phyloP scores from a whole-genome alignment of 2,329 filamentous ascomycete species.

The Botrytis fabae region DNA sequence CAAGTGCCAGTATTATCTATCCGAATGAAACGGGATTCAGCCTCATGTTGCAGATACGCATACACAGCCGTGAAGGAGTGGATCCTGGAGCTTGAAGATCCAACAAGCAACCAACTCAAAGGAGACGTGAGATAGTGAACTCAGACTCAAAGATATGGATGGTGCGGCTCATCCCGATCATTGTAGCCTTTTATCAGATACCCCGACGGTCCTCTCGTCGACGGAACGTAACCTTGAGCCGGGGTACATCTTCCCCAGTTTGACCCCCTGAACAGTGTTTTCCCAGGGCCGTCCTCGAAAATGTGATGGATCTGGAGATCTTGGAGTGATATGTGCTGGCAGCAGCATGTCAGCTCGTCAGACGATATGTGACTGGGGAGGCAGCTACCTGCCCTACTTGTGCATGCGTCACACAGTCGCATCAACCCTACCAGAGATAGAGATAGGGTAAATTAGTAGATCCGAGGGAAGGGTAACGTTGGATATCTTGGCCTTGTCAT shows the following conservation, averaged over 20 bases:
- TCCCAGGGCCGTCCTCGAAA: background rate
- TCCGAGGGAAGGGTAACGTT: background rate
- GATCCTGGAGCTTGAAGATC: background rate
- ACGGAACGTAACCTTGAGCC: background rate
- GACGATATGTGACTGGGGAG: background rate
- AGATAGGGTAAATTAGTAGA: constrained; percentile 10
- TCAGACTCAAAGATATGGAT: background rate
- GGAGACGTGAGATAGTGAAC: background rate
- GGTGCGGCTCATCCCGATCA: background rate
- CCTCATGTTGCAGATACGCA: background rate
- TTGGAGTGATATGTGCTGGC: background rate
- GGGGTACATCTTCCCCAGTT: constrained; percentile 10
- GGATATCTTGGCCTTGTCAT: background rate
- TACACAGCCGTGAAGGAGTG: background rate
- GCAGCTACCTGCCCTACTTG: background rate
- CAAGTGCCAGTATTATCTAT: background rate
- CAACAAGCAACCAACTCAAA: background rate
- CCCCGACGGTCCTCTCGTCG: background rate
- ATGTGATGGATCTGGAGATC: background rate
- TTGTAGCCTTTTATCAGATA: background rate
- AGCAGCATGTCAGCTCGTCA: background rate
- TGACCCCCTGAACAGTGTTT: background rate
- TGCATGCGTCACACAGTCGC: background rate
- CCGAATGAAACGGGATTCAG: background rate
- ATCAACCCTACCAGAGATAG: background rate